A percentile compares a stretch with the other conserved stretches of the same genome.
These are phyloP conservation scores for Cantharellus cinnabarinus DNA, from an alignment of 768 basidiomycete species.

Conservation along the genomic window DNA sequence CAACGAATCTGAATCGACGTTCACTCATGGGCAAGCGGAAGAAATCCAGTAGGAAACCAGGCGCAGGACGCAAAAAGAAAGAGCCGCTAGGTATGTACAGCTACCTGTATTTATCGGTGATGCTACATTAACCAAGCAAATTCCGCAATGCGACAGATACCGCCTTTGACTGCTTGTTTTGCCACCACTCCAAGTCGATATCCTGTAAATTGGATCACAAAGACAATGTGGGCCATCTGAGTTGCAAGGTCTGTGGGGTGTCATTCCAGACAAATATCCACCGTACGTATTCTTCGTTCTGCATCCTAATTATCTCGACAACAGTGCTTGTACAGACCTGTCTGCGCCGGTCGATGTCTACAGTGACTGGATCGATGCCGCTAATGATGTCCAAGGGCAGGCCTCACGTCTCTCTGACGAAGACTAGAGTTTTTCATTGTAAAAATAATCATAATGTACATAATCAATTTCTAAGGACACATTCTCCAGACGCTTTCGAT, in stretches of 20 bases:
- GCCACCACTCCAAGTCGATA: slow-evolving; percentile 78
- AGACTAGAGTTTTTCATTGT: background rate
- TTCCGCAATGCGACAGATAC: slow-evolving; percentile 30
- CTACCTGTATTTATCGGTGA: background rate
- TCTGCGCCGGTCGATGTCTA: slow-evolving; percentile 80
- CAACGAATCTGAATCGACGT: background rate
- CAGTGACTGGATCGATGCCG: slow-evolving; percentile 54
- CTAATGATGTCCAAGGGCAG: slow-evolving; percentile 2
- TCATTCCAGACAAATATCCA: slow-evolving; percentile 74
- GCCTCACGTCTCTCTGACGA: background rate
- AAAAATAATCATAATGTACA: background rate
- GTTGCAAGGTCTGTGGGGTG: slow-evolving; percentile 73
- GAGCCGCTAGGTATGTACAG: slow-evolving; percentile 45
- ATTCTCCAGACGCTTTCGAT: no score
- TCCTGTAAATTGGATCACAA: slow-evolving; percentile 71
- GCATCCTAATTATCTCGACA: slow-evolving; percentile 1
- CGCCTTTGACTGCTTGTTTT: slow-evolving; percentile 71
- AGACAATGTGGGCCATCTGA: slow-evolving; percentile 60
- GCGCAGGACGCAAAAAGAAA: slow-evolving; percentile 34
- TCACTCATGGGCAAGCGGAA: slow-evolving; percentile 67
- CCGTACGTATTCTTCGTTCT: slow-evolving; percentile 27
- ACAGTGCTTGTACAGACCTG: slow-evolving; percentile 32
- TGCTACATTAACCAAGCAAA: slow-evolving; percentile 1
- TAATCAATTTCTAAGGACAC: background rate
- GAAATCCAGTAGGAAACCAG: slow-evolving; percentile 70